Percentiles rank a stretch among this genome's conserved stretches.
These are phyloP conservation scores for Pogostemon cablin DNA, from an alignment of 257 asterid genomes.

Conservation along the genomic window DNA sequence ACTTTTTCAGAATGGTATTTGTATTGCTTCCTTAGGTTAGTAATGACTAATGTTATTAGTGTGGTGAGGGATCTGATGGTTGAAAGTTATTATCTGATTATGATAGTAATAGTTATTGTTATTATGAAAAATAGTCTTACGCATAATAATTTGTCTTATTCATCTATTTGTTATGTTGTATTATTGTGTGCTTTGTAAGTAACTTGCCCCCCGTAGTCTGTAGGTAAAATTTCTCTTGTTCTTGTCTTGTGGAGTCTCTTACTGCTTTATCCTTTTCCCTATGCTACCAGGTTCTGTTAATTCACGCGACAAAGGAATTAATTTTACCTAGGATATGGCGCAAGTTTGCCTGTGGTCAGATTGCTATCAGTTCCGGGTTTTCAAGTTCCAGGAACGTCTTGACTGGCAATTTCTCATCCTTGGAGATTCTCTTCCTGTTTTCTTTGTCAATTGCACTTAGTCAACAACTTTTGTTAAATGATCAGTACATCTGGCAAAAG, in stretches of 20 bases:
- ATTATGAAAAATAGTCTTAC: too few relatives aligned
- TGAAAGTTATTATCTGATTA: too few relatives aligned
- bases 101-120: too few relatives aligned
- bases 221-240: background rate
- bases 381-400: constrained; percentile 78
- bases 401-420: constrained; percentile 76
- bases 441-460: constrained; percentile 88
- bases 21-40: background rate
- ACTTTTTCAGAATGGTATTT: background rate
- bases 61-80: background rate
- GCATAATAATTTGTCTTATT: background rate
- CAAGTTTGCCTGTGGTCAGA: constrained; percentile 62
- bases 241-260: background rate
- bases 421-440: constrained; percentile 75
- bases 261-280: constrained; percentile 2
- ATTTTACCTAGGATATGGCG: constrained; percentile 82
- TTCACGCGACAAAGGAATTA: constrained; percentile 46
- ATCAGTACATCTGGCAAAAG: constrained; percentile 54
- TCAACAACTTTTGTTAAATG: constrained; percentile 48
- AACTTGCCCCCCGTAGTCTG: background rate
- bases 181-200: background rate
- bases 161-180: background rate
- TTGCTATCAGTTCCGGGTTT: constrained; percentile 54
- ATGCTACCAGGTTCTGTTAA: constrained; percentile 35
- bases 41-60: background rate